phyloP scores from a whole-genome alignment of 345 rosid species.

The Ceriops zippeliana region DNA sequence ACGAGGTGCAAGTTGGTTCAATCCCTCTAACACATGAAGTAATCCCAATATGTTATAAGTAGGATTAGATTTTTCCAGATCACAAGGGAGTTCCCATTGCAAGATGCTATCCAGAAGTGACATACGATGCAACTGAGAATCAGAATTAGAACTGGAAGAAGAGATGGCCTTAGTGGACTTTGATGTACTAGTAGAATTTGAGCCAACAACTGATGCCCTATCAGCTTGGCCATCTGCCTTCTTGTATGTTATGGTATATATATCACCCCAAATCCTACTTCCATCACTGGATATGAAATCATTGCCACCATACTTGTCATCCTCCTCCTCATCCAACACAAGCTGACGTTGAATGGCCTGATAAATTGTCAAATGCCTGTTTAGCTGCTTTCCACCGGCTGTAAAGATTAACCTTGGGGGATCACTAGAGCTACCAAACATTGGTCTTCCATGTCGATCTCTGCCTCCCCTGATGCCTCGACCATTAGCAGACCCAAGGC shows the following conservation, averaged over 20 bases:
- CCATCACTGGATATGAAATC: slow-evolving; percentile 88
- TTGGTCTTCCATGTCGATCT: slow-evolving; percentile 80
- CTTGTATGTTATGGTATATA: slow-evolving; percentile 86
- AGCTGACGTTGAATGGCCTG: slow-evolving; percentile 97
- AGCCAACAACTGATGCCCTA: slow-evolving; percentile 58
- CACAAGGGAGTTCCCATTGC: slow-evolving; percentile 89
- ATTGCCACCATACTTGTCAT: slow-evolving; percentile 76
- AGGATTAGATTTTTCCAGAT: slow-evolving; percentile 86
- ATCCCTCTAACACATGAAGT: slow-evolving; percentile 80
- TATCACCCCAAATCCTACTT: slow-evolving; percentile 81
- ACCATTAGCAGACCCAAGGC: slow-evolving; percentile 85
- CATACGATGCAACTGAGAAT: slow-evolving; percentile 43
- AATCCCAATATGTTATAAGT: slow-evolving; percentile 85
- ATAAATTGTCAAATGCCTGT: slow-evolving; percentile 89
- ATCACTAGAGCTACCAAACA: slow-evolving; percentile 60
- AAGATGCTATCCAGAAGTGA: slow-evolving; percentile 91
- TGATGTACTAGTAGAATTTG: slow-evolving; percentile 44
- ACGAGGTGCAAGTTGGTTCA: slow-evolving; percentile 90
- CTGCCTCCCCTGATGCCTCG: slow-evolving; percentile 92
- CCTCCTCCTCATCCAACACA: slow-evolving; percentile 86
- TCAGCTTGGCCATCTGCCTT: slow-evolving; percentile 80
- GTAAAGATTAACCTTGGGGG: slow-evolving; percentile 77
- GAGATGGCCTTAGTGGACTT: slow-evolving; percentile 57
- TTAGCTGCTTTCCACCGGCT: slow-evolving; percentile 88
- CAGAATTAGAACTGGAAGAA: slow-evolving; percentile 42